phyloP scores from a whole-genome alignment of 1,284 basidiomycete species.

The Ceratobasidium sp. region DNA sequence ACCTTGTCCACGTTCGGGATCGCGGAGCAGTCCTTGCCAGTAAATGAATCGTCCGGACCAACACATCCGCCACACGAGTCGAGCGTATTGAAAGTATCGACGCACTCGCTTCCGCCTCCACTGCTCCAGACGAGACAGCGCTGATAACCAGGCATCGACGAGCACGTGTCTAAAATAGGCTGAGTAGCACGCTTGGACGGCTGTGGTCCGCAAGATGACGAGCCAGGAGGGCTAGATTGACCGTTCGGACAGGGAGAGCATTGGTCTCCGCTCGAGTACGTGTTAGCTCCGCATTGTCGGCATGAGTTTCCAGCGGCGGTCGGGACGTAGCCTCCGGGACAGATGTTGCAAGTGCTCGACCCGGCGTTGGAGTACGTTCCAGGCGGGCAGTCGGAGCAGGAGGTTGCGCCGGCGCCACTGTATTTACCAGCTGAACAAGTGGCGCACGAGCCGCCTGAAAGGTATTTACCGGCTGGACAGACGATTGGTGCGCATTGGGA shows the following conservation, averaged over 20 bases:
- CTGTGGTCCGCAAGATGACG: constrained; percentile 22
- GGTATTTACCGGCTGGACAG: constrained; percentile 4
- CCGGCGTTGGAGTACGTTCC: constrained; percentile 13
- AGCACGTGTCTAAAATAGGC: constrained; percentile 21
- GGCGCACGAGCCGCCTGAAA: neutral
- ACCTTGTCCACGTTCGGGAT: constrained; percentile 37
- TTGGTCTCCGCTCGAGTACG: constrained; percentile 31
- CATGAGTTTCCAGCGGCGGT: neutral
- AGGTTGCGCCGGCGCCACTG: neutral
- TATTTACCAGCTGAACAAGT: neutral
- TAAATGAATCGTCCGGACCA: neutral
- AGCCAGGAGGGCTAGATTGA: constrained; percentile 28
- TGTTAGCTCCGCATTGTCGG: constrained; percentile 14
- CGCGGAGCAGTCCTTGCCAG: constrained; percentile 27
- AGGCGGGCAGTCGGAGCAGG: constrained; percentile 1
- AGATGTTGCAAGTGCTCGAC: constrained; percentile 7
- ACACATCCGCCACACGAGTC: constrained; percentile 41
- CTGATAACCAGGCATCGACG: neutral
- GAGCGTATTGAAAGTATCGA: constrained; percentile 12
- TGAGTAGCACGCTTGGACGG: constrained; percentile 23
- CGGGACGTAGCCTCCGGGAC: constrained; percentile 29
- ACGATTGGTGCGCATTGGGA: neutral
- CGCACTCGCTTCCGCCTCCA: constrained; percentile 23
- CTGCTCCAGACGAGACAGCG: constrained; percentile 8
- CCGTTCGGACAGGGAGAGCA: constrained; percentile 32